phyloP scores from a whole-genome alignment of 306 rosid species.

The Spatholobus suberectus region DNA sequence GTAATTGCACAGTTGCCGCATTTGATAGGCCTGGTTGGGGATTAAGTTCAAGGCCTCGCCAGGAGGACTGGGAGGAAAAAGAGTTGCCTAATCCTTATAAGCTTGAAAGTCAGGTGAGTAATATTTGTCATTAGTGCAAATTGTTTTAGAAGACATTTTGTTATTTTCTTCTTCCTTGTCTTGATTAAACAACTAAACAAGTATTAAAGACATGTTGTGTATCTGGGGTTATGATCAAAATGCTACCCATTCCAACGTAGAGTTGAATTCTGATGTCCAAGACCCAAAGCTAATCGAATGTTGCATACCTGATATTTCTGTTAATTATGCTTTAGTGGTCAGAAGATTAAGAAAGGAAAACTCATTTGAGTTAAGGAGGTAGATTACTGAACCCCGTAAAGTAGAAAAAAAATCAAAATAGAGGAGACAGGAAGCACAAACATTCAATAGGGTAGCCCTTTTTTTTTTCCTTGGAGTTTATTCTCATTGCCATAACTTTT shows the following conservation, averaged over 20 bases:
- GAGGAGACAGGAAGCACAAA: not conserved
- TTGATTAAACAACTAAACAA: not conserved
- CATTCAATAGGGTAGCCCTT: not conserved
- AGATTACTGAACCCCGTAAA: not conserved
- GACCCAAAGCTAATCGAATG: not conserved
- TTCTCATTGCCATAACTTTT: not conserved
- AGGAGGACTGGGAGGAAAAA: constrained; percentile 86
- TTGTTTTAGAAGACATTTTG: not conserved
- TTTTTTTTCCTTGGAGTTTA: not conserved
- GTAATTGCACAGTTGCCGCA: constrained; percentile 82
- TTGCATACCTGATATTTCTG: not conserved
- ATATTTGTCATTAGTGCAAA: not conserved
- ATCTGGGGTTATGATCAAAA: constrained; percentile 10
- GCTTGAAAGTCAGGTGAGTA: constrained; percentile 85
- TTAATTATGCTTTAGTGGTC: not conserved
- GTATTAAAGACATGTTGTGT: not conserved
- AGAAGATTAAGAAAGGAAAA: constrained; percentile 2
- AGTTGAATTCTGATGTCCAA: constrained; percentile 13
- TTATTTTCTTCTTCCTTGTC: constrained; percentile 8
- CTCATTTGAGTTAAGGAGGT: constrained; percentile 2
- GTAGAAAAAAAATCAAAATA: not conserved
- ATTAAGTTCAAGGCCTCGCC: constrained; percentile 73
- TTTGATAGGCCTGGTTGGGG: constrained; percentile 99
- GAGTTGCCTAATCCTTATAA: constrained; percentile 87
- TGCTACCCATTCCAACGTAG: not conserved